A percentile compares a stretch with the other conserved stretches of the same genome.
These are phyloP conservation scores for Leucocoprinus leucothites DNA, from an alignment of 768 basidiomycete species.

Conservation along the genomic window DNA sequence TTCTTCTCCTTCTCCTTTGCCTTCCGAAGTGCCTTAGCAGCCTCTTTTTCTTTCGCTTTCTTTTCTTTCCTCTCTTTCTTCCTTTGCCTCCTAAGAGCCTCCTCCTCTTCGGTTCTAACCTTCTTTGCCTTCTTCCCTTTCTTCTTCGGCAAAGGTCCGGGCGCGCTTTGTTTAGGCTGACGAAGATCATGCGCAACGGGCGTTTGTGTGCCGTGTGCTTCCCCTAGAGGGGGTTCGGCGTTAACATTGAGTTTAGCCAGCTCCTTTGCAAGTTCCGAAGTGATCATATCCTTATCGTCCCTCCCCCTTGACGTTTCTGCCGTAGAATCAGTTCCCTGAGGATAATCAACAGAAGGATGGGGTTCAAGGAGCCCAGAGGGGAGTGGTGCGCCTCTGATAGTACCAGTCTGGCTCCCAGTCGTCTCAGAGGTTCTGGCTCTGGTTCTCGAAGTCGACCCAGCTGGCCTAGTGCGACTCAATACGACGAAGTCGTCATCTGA, in stretches of 20 bases:
- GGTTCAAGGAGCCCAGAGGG: background rate
- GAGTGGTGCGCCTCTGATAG: background rate
- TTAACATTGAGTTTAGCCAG: background rate
- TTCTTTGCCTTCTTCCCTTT: constrained; percentile 17
- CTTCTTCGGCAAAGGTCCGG: constrained; percentile 5
- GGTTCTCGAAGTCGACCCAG: background rate
- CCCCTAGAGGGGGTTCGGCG: background rate
- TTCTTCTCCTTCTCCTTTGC: constrained; percentile 4
- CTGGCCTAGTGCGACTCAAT: constrained; percentile 29
- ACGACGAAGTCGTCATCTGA: constrained; percentile 54
- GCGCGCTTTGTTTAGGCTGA: background rate
- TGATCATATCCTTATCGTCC: background rate
- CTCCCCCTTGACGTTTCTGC: background rate
- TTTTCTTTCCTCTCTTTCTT: constrained; percentile 1
- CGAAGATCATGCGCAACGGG: background rate
- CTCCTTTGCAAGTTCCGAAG: background rate
- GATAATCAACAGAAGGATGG: no score
- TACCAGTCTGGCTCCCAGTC: background rate
- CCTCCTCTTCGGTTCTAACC: constrained; percentile 1
- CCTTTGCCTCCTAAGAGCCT: constrained; percentile 7
- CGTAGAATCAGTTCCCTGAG: background rate
- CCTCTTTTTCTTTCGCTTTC: background rate
- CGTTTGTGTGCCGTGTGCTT: background rate
- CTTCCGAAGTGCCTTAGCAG: background rate
- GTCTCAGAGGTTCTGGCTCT: background rate